Evolutionary conservation across 1,284 basidiomycete species (phyloP).

Genomic region (Fereydounia khargensis): DNA sequence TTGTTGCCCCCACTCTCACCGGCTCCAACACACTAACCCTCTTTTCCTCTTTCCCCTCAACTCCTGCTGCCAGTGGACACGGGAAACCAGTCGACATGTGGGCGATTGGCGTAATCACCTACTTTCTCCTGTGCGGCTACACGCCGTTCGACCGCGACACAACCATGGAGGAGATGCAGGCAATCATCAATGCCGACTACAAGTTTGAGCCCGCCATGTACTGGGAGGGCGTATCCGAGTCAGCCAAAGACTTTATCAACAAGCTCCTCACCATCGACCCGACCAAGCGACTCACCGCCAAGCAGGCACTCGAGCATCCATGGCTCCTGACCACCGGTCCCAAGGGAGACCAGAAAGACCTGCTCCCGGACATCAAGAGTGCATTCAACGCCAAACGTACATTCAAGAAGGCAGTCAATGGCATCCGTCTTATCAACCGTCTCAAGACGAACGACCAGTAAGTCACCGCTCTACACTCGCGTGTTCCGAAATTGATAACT

Average conservation of each 20-base stretch:
- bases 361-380: slow-evolving; percentile 54
- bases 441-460: slow-evolving; percentile 22
- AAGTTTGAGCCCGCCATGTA: slow-evolving; percentile 51
- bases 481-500: no score
- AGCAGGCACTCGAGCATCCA: slow-evolving; percentile 43
- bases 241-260: slow-evolving; percentile 52
- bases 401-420: slow-evolving; percentile 54
- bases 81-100: background rate
- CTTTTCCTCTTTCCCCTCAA: background rate
- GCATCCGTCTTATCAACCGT: slow-evolving; percentile 47
- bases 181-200: slow-evolving; percentile 54
- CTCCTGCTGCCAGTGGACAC: background rate
- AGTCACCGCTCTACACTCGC: no score
- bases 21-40: background rate
- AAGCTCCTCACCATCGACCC: slow-evolving; percentile 50
- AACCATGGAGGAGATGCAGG: slow-evolving; percentile 55
- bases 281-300: slow-evolving; percentile 39
- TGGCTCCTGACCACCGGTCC: slow-evolving; percentile 35
- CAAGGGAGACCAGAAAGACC: slow-evolving; percentile 37
- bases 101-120: slow-evolving; percentile 55
- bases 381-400: slow-evolving; percentile 56
- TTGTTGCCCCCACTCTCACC: background rate
- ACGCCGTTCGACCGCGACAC: slow-evolving; percentile 56
- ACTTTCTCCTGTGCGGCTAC: slow-evolving; percentile 56
- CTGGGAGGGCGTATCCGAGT: slow-evolving; percentile 47